Percentiles rank a stretch among this genome's conserved stretches.
Conservation (phyloP, 345 rosid genomes). For the Luvunga scandens region DNA sequence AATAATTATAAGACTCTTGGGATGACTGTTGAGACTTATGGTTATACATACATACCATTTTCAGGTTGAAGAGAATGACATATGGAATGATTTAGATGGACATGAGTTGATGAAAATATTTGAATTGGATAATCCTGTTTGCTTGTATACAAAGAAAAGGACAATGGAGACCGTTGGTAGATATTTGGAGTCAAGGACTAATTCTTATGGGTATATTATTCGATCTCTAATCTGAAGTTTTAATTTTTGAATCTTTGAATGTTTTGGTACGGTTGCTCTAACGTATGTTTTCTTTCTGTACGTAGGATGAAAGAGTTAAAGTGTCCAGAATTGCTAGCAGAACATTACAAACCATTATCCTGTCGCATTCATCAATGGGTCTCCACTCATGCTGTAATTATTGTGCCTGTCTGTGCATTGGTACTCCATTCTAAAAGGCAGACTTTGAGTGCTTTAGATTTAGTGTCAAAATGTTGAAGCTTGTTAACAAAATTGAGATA, state of each 20-base stretch:
- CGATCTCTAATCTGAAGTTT: background rate
- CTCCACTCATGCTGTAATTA: constrained; percentile 36
- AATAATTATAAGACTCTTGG: background rate
- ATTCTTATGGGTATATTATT: constrained; percentile 54
- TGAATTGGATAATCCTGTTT: constrained; percentile 35
- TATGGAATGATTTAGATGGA: constrained; percentile 54
- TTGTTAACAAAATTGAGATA: constrained; percentile 52
- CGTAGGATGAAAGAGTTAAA: constrained; percentile 64
- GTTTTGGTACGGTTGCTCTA: background rate
- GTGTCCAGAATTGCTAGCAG: constrained; percentile 64
- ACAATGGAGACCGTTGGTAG: constrained; percentile 41
- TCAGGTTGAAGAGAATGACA: constrained; percentile 59
- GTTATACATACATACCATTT: constrained; percentile 2
- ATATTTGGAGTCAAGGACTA: constrained; percentile 50
- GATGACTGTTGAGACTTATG: background rate
- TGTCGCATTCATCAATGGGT: constrained; percentile 66
- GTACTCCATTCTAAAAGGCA: constrained; percentile 42
- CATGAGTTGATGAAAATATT: constrained; percentile 36
- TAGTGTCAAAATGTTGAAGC: constrained; percentile 41
- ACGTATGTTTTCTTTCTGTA: background rate
- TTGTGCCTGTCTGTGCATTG: constrained; percentile 45
- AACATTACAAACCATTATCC: constrained; percentile 58
- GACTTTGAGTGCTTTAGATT: constrained; percentile 35
- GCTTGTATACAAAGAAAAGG: constrained; percentile 44
- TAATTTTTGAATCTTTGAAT: background rate